A percentile compares a stretch with the other conserved stretches of the same genome.
These are phyloP conservation scores for Crucibulum laeve DNA, from an alignment of 768 basidiomycete genomes.

Conservation along the genomic window DNA sequence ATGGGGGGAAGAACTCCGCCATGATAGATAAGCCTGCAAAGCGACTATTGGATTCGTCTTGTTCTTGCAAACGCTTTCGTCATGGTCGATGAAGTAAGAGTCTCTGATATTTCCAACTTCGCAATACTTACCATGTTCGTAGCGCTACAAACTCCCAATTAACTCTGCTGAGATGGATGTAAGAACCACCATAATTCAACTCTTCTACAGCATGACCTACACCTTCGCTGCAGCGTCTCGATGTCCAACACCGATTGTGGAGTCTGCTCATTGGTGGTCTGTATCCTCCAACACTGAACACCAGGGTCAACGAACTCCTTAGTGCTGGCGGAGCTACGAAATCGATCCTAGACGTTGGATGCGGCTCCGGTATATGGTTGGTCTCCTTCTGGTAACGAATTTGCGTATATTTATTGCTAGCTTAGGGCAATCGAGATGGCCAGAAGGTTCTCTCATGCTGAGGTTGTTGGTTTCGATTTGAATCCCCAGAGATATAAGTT, in stretches of 20 bases:
- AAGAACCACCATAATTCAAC: not conserved
- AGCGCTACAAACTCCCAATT: not conserved
- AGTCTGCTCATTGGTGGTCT: conserved; percentile 17
- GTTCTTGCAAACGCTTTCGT: too few relatives aligned
- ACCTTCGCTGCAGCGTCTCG: conserved; percentile 12
- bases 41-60: too few relatives aligned
- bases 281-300: conserved; percentile 12
- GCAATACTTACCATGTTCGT: not conserved
- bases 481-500: conserved; percentile 11
- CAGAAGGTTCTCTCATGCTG: conserved; percentile 12
- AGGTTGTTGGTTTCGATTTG: conserved; percentile 21
- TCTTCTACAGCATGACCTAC: not conserved
- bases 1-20: too few relatives aligned
- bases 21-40: too few relatives aligned
- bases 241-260: conserved; percentile 21
- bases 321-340: conserved; percentile 3
- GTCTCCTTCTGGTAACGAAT: not conserved
- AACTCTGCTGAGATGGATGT: not conserved
- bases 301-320: conserved; percentile 11
- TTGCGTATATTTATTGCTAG: not conserved
- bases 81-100: not conserved
- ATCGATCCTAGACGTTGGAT: conserved; percentile 21
- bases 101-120: not conserved
- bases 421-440: conserved; percentile 22
- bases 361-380: conserved; percentile 24